phyloP scores from a whole-genome alignment of 2,329 filamentous ascomycete species.

The Arthrobotrys megalospora region DNA sequence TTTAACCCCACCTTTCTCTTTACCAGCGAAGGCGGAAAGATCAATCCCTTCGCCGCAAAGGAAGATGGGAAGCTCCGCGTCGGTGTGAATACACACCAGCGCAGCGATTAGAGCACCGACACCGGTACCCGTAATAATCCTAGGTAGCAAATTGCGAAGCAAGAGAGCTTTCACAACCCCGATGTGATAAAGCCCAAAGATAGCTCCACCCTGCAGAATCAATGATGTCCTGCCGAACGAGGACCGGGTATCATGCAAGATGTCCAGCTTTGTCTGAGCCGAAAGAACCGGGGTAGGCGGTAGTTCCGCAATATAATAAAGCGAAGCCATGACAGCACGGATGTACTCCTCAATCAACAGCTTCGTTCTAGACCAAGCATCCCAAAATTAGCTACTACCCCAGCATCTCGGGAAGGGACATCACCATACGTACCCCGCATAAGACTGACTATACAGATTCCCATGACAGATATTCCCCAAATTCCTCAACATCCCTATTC shows the following conservation, averaged over 20 bases:
- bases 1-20: slow-evolving; percentile 64
- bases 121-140: slow-evolving; percentile 91
- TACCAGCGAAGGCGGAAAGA: slow-evolving; percentile 79
- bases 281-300: slow-evolving; percentile 71
- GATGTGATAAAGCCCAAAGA: slow-evolving; percentile 90
- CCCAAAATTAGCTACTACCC: background rate
- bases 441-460: slow-evolving; percentile 85
- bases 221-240: slow-evolving; percentile 89
- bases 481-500: slow-evolving; percentile 78
- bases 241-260: slow-evolving; percentile 83
- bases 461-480: slow-evolving; percentile 90
- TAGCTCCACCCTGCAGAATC: slow-evolving; percentile 89
- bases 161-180: slow-evolving; percentile 92
- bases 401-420: too few relatives aligned
- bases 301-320: slow-evolving; percentile 78
- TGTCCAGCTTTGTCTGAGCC: slow-evolving; percentile 84
- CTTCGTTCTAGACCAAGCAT: slow-evolving; percentile 76
- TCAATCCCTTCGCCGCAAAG: slow-evolving; percentile 86
- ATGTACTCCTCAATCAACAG: slow-evolving; percentile 92
- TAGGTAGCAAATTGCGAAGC: slow-evolving; percentile 82
- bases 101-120: slow-evolving; percentile 92
- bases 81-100: slow-evolving; percentile 86
- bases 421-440: slow-evolving; percentile 72
- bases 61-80: slow-evolving; percentile 84
- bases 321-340: slow-evolving; percentile 83